Conservation (phyloP, 306 rosid genomes). For the Arachis stenosperma region DNA sequence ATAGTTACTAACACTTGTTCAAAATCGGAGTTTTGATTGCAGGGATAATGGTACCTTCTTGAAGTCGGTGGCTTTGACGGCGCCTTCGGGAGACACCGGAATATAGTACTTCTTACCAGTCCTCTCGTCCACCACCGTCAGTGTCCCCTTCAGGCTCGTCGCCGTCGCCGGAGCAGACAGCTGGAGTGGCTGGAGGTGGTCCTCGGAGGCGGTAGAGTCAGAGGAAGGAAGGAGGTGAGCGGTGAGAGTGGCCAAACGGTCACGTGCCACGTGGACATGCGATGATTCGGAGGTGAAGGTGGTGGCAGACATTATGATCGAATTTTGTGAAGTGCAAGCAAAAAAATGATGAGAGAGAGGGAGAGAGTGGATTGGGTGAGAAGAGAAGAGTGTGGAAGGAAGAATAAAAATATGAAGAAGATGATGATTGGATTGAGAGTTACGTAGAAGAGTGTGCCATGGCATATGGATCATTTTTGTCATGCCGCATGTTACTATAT, state of each 20-base stretch:
- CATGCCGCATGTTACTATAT: no score
- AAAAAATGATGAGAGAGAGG: no score
- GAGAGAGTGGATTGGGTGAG: no score
- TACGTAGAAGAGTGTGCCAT: no score
- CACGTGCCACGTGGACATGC: constrained; percentile 46
- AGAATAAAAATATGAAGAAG: no score
- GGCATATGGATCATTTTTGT: no score
- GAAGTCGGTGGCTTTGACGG: constrained; percentile 72
- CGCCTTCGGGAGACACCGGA: constrained; percentile 68
- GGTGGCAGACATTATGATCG: no score
- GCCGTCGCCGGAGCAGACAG: constrained; percentile 48
- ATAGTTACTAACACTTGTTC: no score
- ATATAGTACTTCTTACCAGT: constrained; percentile 69
- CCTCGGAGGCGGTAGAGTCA: constrained; percentile 26
- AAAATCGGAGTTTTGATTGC: constrained; percentile 4
- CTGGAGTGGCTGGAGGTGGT: constrained; percentile 37
- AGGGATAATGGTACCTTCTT: constrained; percentile 62
- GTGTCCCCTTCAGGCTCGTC: constrained; percentile 51
- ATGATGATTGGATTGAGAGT: no score
- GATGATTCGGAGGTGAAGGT: constrained; percentile 40
- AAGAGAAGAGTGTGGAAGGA: no score
- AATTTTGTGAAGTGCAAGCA: no score
- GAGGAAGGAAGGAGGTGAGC: constrained; percentile 59
- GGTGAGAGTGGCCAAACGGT: constrained; percentile 74
- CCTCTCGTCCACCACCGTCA: constrained; percentile 73